These are phyloP conservation scores for Pythium rishiriense DNA, from an alignment of 352 stramenopile genomes.

Conservation along the genomic window DNA sequence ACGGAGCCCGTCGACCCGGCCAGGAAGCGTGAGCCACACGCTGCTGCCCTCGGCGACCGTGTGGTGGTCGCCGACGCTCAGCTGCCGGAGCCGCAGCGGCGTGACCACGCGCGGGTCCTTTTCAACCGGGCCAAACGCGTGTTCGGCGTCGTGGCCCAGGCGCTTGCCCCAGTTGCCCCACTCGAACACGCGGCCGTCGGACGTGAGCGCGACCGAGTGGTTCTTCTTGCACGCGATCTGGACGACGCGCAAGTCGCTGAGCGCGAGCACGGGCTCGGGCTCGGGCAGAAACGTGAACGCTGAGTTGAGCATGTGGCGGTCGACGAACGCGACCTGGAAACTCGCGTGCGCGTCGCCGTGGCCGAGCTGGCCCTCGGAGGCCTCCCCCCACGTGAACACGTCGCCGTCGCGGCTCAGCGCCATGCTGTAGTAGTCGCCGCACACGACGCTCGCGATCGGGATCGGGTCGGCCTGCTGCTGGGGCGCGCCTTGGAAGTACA, in stretches of 20 bases:
- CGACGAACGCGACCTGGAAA: slow-evolving; percentile 66
- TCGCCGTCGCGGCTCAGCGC: slow-evolving; percentile 60
- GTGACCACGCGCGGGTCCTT: slow-evolving; percentile 10
- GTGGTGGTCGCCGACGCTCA: slow-evolving; percentile 58
- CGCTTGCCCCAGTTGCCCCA: slow-evolving; percentile 76
- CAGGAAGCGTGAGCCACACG: slow-evolving; percentile 51
- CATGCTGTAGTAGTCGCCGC: slow-evolving; percentile 74
- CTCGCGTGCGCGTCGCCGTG: slow-evolving; percentile 52
- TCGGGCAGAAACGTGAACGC: slow-evolving; percentile 67
- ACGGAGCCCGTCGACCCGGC: slow-evolving; percentile 11
- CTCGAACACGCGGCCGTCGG: slow-evolving; percentile 48
- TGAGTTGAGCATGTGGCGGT: slow-evolving; percentile 63
- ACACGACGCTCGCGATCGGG: slow-evolving; percentile 48
- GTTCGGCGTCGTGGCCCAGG: slow-evolving; percentile 47
- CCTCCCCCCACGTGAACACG: slow-evolving; percentile 78
- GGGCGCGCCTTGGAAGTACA: slow-evolving; percentile 62
- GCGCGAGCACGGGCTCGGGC: slow-evolving; percentile 56
- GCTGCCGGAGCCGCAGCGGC: slow-evolving; percentile 38
- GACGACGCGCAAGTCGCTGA: slow-evolving; percentile 42
- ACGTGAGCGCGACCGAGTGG: slow-evolving; percentile 50
- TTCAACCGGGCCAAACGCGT: slow-evolving; percentile 60
- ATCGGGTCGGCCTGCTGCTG: slow-evolving; percentile 69
- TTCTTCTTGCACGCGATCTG: slow-evolving; percentile 62
- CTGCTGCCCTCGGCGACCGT: slow-evolving; percentile 60
- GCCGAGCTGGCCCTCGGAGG: slow-evolving; percentile 68